phyloP scores from a whole-genome alignment of 768 basidiomycete species.

The Suillus plorans region DNA sequence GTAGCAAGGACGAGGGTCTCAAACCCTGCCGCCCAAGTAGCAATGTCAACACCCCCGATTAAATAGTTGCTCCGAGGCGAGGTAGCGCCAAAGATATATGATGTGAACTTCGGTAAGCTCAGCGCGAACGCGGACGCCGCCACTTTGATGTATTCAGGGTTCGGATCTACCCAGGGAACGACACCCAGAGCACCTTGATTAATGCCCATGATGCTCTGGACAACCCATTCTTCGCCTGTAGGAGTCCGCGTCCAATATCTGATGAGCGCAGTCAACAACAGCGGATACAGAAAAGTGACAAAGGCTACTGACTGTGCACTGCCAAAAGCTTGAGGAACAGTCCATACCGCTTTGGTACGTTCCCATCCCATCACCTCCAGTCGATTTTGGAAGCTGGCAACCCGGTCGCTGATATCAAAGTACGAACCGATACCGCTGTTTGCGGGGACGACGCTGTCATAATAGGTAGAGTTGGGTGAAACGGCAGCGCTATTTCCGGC shows the following conservation, averaged over 20 bases:
- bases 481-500: constrained; percentile 41
- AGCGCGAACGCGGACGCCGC: constrained; percentile 50
- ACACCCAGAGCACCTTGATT: constrained; percentile 69
- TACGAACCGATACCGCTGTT: constrained; percentile 40
- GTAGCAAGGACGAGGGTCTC: constrained; percentile 49
- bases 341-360: constrained; percentile 70
- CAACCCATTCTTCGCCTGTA: constrained; percentile 68
- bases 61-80: constrained; percentile 43
- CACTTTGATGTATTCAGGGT: constrained; percentile 49
- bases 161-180: constrained; percentile 52
- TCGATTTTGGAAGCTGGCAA: constrained; percentile 64
- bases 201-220: constrained; percentile 63
- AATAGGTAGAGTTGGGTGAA: constrained; percentile 24
- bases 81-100: constrained; percentile 44
- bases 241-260: constrained; percentile 65
- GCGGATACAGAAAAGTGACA: not conserved
- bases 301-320: constrained; percentile 32
- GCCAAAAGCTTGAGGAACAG: constrained; percentile 79
- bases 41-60: constrained; percentile 44
- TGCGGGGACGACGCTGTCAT: constrained; percentile 22
- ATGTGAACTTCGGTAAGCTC: constrained; percentile 43
- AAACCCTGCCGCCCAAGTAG: constrained; percentile 44
- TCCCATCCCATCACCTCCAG: constrained; percentile 67
- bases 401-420: constrained; percentile 64
- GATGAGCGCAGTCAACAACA: constrained; percentile 27